Conservation (phyloP, 768 basidiomycete species). For the Terana coerulea region DNA sequence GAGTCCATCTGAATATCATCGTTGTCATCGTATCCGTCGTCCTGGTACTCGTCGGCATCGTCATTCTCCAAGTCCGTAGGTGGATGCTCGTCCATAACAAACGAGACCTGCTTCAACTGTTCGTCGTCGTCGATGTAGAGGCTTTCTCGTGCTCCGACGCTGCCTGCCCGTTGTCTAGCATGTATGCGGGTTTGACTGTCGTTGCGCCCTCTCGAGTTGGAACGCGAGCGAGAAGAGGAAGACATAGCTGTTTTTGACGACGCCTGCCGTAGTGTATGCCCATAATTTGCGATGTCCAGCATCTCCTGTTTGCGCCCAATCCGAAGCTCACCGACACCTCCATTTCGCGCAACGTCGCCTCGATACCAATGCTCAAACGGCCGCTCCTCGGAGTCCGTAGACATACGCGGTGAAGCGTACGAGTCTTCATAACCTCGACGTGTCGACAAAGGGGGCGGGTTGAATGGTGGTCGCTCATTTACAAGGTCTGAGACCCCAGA, state of each 20-base stretch:
- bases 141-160: constrained; percentile 57
- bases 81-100: constrained; percentile 73
- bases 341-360: constrained; percentile 81
- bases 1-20: constrained; percentile 4
- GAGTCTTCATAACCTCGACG: constrained; percentile 31
- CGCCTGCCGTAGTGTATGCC: constrained; percentile 48
- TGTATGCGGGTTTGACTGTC: constrained; percentile 11
- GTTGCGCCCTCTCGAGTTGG: constrained; percentile 26
- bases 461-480: constrained; percentile 64
- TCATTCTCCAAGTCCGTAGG: constrained; percentile 70
- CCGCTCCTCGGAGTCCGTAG: constrained; percentile 74
- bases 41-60: constrained; percentile 28
- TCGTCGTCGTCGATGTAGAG: constrained; percentile 63
- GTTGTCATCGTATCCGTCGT: constrained; percentile 14
- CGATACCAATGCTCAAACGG: constrained; percentile 92
- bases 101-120: constrained; percentile 37
- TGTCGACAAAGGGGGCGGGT: constrained; percentile 43
- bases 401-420: constrained; percentile 39
- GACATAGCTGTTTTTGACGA: constrained; percentile 16
- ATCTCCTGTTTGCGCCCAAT: constrained; percentile 76
- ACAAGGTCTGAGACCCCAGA: constrained; percentile 44
- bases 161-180: constrained; percentile 60
- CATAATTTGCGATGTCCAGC: constrained; percentile 85
- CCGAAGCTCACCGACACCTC: constrained; percentile 81
- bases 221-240: constrained; percentile 18